Evolutionary conservation across 228 moss, liverwort and hornwort genomes (phyloP).

Genomic region (Sphagnum fallax): DNA sequence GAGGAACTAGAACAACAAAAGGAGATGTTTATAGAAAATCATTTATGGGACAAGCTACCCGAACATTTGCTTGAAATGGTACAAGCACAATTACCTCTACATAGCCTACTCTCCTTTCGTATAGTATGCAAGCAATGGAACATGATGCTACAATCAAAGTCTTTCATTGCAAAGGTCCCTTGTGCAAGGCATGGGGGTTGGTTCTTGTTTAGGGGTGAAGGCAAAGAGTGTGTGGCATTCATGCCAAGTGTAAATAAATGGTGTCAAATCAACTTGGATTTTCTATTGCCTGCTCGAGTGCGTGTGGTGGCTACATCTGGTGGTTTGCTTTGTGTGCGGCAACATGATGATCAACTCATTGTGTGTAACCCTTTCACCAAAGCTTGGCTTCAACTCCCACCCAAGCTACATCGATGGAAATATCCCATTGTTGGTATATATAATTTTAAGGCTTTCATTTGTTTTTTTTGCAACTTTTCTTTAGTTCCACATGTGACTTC

Average conservation of each 20-base stretch:
- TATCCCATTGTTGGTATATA: conserved; percentile 38
- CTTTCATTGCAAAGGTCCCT: conserved; percentile 12
- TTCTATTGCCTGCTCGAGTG: conserved; percentile 37
- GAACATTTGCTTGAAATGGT: conserved; percentile 45
- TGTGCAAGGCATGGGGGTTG: conserved; percentile 19
- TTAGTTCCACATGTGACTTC: background rate
- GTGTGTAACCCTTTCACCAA: conserved; percentile 52
- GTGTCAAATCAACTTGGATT: conserved; percentile 37
- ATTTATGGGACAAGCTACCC: conserved; percentile 49
- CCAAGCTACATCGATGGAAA: conserved; percentile 31
- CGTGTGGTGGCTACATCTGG: conserved; percentile 47
- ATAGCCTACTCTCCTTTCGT: conserved; percentile 38
- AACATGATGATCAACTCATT: conserved; percentile 23
- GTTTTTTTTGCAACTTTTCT: background rate
- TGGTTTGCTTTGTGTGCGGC: conserved; percentile 45
- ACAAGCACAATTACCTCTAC: conserved; percentile 33
- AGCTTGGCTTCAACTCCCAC: conserved; percentile 49
- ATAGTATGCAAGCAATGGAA: conserved; percentile 54
- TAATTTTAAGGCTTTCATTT: background rate
- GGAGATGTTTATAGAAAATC: conserved; percentile 26
- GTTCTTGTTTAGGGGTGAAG: conserved; percentile 39
- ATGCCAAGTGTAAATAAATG: conserved; percentile 30
- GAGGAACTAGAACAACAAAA: background rate
- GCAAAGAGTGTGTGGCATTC: conserved; percentile 42
- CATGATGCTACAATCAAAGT: conserved; percentile 24